A percentile compares a stretch with the other conserved stretches of the same genome.
phyloP scores from a whole-genome alignment of 2,329 filamentous ascomycete genomes.

The Claviceps sp. region DNA sequence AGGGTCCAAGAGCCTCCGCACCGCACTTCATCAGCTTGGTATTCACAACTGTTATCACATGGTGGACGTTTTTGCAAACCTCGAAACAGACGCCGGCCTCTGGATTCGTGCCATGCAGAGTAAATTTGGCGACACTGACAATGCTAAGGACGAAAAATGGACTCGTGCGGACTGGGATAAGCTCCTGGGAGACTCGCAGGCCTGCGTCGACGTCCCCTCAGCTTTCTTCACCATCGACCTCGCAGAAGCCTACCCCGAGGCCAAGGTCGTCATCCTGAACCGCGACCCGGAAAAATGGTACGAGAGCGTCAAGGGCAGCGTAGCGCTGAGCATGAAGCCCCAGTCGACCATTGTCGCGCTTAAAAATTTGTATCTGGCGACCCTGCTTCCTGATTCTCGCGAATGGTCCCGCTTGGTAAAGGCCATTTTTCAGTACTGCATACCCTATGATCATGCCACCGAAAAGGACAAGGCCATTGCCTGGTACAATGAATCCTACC shows the following conservation, averaged over 20 bases:
- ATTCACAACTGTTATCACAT: constrained; percentile 19
- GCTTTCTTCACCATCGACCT: constrained; percentile 33
- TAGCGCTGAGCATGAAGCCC: constrained; percentile 7
- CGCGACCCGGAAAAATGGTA: constrained; percentile 27
- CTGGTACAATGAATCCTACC: constrained; percentile 24
- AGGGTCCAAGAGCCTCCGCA: constrained; percentile 22
- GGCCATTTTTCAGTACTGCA: constrained; percentile 13
- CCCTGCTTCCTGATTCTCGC: constrained; percentile 14
- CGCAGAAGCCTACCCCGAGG: constrained; percentile 20
- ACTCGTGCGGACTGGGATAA: constrained; percentile 30
- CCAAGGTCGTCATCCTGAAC: constrained; percentile 26
- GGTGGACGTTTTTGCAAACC: constrained; percentile 10
- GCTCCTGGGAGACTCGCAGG: constrained; percentile 32
- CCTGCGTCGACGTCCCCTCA: constrained; percentile 41
- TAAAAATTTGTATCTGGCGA: constrained; percentile 14
- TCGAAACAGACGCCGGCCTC: constrained; percentile 11
- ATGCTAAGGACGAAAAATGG: constrained; percentile 12
- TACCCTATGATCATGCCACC: constrained; percentile 17
- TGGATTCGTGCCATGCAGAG: constrained; percentile 20
- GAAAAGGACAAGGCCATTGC: constrained; percentile 24
- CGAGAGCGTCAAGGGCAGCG: constrained; percentile 14
- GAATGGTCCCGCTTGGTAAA: constrained; percentile 15
- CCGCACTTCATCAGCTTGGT: constrained; percentile 13
- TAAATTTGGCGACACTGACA: constrained; percentile 15
- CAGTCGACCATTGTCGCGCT: constrained; percentile 6